phyloP scores from a whole-genome alignment of 1,284 basidiomycete genomes.

The Uromyces viciae-fabae region DNA sequence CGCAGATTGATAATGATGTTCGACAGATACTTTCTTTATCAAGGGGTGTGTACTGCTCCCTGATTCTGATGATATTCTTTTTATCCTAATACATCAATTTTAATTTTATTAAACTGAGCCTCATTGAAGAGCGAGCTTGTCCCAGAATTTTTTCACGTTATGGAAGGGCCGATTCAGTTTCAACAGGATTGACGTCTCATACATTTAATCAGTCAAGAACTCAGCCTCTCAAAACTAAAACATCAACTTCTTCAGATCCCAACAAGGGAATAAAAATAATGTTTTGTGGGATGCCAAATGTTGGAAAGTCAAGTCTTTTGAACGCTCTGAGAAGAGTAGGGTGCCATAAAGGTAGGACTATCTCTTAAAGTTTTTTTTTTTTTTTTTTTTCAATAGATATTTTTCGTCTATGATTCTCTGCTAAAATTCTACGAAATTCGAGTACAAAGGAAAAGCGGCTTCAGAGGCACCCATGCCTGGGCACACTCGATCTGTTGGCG shows the following conservation, averaged over 20 bases:
- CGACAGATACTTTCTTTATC: conserved; percentile 11
- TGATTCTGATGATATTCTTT: neutral
- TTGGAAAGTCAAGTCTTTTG: conserved; percentile 90
- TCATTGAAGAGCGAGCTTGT: conserved; percentile 25
- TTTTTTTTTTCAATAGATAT: conserved; percentile 38
- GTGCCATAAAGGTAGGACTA: conserved; percentile 68
- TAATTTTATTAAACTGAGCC: neutral
- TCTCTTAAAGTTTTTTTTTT: neutral
- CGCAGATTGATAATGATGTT: conserved; percentile 35
- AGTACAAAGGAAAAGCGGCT: conserved; percentile 68
- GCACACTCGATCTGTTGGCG: conserved; percentile 63
- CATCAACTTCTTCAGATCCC: neutral
- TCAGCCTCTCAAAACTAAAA: neutral
- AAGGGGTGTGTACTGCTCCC: conserved; percentile 3
- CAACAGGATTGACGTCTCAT: neutral
- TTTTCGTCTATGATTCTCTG: neutral
- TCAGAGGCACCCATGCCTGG: conserved; percentile 84
- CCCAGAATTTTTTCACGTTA: conserved; percentile 19
- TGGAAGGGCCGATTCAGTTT: neutral
- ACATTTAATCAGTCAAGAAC: neutral
- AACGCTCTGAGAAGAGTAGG: conserved; percentile 87
- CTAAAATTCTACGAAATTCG: neutral
- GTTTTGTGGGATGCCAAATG: conserved; percentile 96
- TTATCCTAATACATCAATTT: neutral
- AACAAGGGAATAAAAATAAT: conserved; percentile 73